Evolutionary conservation across 2,329 filamentous ascomycete species (phyloP).

Genomic region (Colletotrichum liaoningense): DNA sequence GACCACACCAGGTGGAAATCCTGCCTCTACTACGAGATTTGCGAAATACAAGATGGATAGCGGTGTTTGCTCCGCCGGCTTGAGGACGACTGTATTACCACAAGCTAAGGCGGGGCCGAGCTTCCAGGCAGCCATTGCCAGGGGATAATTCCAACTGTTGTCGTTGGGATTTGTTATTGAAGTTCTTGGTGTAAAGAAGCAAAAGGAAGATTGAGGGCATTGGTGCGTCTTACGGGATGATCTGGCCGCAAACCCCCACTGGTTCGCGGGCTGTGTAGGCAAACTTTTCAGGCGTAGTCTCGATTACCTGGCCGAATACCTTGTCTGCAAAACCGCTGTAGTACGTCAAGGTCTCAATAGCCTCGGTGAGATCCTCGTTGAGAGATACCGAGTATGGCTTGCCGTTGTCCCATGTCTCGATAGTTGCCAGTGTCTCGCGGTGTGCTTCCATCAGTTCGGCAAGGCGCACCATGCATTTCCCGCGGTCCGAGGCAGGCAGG

Average conservation of each 20-base stretch:
- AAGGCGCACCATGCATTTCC: slow-evolving; percentile 75
- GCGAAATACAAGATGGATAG: slow-evolving; percentile 71
- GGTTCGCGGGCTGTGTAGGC: slow-evolving; percentile 83
- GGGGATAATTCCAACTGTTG: slow-evolving; percentile 77
- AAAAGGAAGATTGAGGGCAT: too few species aligned
- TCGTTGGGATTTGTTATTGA: too few species aligned
- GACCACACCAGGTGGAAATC: slow-evolving; percentile 79
- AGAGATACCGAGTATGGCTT: slow-evolving; percentile 77
- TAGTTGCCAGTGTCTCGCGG: slow-evolving; percentile 58
- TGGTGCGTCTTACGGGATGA: slow-evolving; percentile 65
- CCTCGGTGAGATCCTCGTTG: slow-evolving; percentile 69
- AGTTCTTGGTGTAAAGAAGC: too few species aligned
- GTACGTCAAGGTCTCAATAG: slow-evolving; percentile 70
- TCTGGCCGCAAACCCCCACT: slow-evolving; percentile 80
- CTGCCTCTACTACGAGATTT: slow-evolving; percentile 73
- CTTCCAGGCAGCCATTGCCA: slow-evolving; percentile 80
- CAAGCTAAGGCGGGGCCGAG: slow-evolving; percentile 69
- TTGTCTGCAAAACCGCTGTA: slow-evolving; percentile 87
- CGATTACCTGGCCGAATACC: slow-evolving; percentile 81
- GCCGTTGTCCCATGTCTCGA: slow-evolving; percentile 85
- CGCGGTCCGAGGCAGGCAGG: slow-evolving; percentile 75
- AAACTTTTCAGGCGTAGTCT: slow-evolving; percentile 75
- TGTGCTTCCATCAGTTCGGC: slow-evolving; percentile 76
- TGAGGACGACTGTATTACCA: slow-evolving; percentile 69
- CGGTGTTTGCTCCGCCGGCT: slow-evolving; percentile 71